Evolutionary conservation across 75 land plant species (phyloP), one percentile per base, ranked within the genome.

Genomic region (Cunninghamia lanceolata): DNA sequence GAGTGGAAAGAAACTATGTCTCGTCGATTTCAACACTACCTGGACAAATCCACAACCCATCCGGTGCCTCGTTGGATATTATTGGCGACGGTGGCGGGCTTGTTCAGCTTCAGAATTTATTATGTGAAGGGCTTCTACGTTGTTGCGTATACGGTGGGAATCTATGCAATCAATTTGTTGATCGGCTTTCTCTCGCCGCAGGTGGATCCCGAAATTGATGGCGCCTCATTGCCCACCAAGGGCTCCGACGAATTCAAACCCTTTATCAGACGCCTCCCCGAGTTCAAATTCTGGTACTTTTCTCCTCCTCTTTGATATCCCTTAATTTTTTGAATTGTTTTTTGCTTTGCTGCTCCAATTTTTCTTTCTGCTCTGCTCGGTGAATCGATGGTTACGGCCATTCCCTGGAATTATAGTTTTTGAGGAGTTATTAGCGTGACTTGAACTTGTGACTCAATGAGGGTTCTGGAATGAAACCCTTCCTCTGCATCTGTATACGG

Each of bases 121-220:
- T 93, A 87, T 76, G 83, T 93, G 50, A 88, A 95, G 92, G 97
- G 96, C 11, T 95, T 92, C 89, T 95, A 95, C 87, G 88, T 95
- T 80, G 88, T 95, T 39, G 84, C 96, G 0, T 95, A 95, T 87
- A 96, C 92, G 46, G 87, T 94, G 52, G 97, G 97, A 39, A 95
- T 95, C 77, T 95, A 95, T 84, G 71, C 91, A 5, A 86, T 95
- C 83, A 95, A 95, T 87, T 84, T 94, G 85, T 86, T 95, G 82
- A 95, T 95, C 71, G 97, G 96, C 30, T 95, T 95, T 74, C 86
- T 95, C 47, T 95, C 96, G 21, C 97, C 96, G 15, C 87, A 93
- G 86, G 93, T 90, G 43, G 97, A 95, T 86, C 93, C 93, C 9
- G 96, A 95, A 88, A 73, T 86, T 36, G 97, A 95, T 82, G 97